Evolutionary conservation across 2,329 filamentous ascomycete species (phyloP).

Genomic region (Fusarium mundagurra): DNA sequence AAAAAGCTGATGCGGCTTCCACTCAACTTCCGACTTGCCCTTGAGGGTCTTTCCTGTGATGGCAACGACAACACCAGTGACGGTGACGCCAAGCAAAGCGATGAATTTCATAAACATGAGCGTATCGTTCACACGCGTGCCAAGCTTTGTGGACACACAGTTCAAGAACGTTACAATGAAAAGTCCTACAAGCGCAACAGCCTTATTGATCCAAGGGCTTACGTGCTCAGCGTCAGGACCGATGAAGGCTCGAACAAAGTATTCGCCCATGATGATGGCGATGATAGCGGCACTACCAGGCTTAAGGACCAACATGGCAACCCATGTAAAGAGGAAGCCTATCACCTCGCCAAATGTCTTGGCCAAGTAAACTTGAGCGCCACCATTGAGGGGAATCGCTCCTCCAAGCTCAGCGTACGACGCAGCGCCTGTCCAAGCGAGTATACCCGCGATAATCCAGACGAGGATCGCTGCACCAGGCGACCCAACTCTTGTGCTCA

Average conservation of each 20-base stretch:
- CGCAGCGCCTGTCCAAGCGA: slow-evolving; percentile 95
- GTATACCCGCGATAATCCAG: slow-evolving; percentile 88
- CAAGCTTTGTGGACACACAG: slow-evolving; percentile 88
- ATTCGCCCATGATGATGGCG: slow-evolving; percentile 97
- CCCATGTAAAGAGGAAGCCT: slow-evolving; percentile 97
- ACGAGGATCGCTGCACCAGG: slow-evolving; percentile 90
- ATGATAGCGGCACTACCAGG: slow-evolving; percentile 94
- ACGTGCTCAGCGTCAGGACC: slow-evolving; percentile 85
- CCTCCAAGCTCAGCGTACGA: slow-evolving; percentile 96
- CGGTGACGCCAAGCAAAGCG: slow-evolving; percentile 84
- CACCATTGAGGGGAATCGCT: slow-evolving; percentile 94
- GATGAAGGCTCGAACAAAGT: slow-evolving; percentile 87
- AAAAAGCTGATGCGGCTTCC: slow-evolving; percentile 91
- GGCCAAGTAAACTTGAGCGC: slow-evolving; percentile 90
- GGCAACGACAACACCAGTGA: slow-evolving; percentile 90
- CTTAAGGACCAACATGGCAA: slow-evolving; percentile 91
- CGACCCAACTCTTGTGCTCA: slow-evolving; percentile 90
- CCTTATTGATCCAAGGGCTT: slow-evolving; percentile 90
- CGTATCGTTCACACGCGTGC: slow-evolving; percentile 85
- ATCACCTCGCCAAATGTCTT: slow-evolving; percentile 96
- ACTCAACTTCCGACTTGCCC: slow-evolving; percentile 80
- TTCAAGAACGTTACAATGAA: slow-evolving; percentile 84
- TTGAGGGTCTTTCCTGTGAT: slow-evolving; percentile 83
- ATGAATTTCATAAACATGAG: slow-evolving; percentile 99
- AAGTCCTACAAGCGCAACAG: slow-evolving; percentile 81